phyloP scores from a whole-genome alignment of 1,139 yeast species.

The Taphrina flavorubra region DNA sequence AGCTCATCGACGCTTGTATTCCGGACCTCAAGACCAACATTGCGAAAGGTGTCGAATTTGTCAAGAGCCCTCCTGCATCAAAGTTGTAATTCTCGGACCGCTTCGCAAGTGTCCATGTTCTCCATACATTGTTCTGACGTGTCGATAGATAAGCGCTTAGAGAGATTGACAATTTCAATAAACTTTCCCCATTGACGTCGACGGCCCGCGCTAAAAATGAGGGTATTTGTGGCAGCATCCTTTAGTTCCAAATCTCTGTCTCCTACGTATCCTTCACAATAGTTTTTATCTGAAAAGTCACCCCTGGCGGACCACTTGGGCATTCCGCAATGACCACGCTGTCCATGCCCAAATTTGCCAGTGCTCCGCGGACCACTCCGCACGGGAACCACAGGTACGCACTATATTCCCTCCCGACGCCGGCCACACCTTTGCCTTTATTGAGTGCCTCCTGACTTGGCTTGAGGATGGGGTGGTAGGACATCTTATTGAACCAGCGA shows the following conservation, averaged over 20 bases:
- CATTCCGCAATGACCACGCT: conserved; percentile 37
- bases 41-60: conserved; percentile 62
- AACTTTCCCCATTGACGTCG: background rate
- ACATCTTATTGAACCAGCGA: conserved; percentile 62
- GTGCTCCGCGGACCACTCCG: conserved; percentile 81
- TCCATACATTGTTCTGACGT: conserved; percentile 7
- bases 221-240: background rate
- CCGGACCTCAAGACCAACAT: conserved; percentile 62
- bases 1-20: conserved; percentile 61
- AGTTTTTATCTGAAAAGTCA: conserved; percentile 75
- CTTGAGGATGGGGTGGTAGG: conserved; percentile 53
- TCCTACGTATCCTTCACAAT: conserved; percentile 22
- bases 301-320: conserved; percentile 60
- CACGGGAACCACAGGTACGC: conserved; percentile 75
- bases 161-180: conserved; percentile 6
- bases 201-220: conserved; percentile 6
- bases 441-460: conserved; percentile 56
- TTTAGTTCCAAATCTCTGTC: background rate
- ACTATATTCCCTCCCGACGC: conserved; percentile 17
- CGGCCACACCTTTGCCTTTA: conserved; percentile 53
- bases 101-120: conserved; percentile 11
- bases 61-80: conserved; percentile 29
- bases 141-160: conserved; percentile 13
- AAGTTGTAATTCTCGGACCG: conserved; percentile 37
- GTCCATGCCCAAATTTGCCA: conserved; percentile 65